phyloP scores from a whole-genome alignment of 169 alveolate genomes.

The Plasmodium coatneyi region DNA sequence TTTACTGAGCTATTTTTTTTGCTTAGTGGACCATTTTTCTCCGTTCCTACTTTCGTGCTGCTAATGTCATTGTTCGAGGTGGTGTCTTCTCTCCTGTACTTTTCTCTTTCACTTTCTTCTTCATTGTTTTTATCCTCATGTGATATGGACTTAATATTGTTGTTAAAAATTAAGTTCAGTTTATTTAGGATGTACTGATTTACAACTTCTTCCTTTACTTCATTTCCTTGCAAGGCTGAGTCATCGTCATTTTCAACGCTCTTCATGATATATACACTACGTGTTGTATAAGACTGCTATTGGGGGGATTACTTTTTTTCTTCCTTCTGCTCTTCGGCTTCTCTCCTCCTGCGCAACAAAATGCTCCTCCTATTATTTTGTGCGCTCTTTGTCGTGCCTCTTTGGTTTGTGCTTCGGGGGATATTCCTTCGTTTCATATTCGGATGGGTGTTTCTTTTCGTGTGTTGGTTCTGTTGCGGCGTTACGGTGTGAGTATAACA shows the following conservation, averaged over 20 bases:
- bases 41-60: neutral
- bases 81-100: neutral
- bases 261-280: conserved; percentile 14
- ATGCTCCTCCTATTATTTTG: neutral
- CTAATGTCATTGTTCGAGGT: neutral
- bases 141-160: conserved; percentile 51
- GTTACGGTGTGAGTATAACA: neutral
- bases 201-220: conserved; percentile 38
- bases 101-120: conserved; percentile 25
- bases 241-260: conserved; percentile 11
- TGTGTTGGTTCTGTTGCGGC: neutral
- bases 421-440: neutral
- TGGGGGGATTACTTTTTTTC: neutral
- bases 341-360: neutral
- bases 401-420: neutral
- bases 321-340: neutral
- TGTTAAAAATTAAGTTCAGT: conserved; percentile 55
- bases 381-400: neutral
- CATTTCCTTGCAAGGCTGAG: conserved; percentile 19
- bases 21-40: neutral
- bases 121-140: conserved; percentile 22
- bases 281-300: neutral
- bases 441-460: neutral
- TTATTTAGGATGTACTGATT: conserved; percentile 52
- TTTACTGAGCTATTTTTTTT: neutral